Conservation (phyloP, 2,329 filamentous ascomycete species). For the Delphinella strobiligena region DNA sequence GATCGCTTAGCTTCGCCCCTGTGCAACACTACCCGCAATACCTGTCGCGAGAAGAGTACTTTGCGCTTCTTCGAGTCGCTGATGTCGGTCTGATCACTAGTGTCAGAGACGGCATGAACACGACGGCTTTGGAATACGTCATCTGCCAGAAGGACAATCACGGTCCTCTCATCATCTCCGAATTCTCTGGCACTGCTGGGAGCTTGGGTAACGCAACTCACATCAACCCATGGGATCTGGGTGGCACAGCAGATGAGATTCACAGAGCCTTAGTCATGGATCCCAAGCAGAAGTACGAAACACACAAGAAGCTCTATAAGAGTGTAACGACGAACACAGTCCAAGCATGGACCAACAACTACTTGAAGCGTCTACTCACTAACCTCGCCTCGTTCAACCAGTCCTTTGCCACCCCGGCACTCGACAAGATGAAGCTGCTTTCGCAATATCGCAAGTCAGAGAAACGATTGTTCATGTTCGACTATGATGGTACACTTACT, state of each 20-base stretch:
- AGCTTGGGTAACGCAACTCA: slow-evolving; percentile 78
- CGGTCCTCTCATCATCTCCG: slow-evolving; percentile 83
- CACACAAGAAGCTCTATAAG: slow-evolving; percentile 65
- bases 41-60: slow-evolving; percentile 79
- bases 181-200: slow-evolving; percentile 89
- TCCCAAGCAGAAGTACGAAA: slow-evolving; percentile 48
- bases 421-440: slow-evolving; percentile 64
- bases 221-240: slow-evolving; percentile 92
- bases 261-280: slow-evolving; percentile 70
- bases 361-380: slow-evolving; percentile 65
- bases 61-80: slow-evolving; percentile 78
- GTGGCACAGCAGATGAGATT: slow-evolving; percentile 72
- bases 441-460: slow-evolving; percentile 59
- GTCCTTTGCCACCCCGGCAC: slow-evolving; percentile 63
- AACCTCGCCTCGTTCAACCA: slow-evolving; percentile 69
- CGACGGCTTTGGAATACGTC: slow-evolving; percentile 83
- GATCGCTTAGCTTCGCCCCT: slow-evolving; percentile 76
- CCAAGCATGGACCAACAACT: slow-evolving; percentile 71
- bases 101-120: slow-evolving; percentile 90
- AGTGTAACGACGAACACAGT: slow-evolving; percentile 81
- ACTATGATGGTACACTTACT: slow-evolving; percentile 94
- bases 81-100: slow-evolving; percentile 93
- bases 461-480: slow-evolving; percentile 91
- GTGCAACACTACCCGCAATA: slow-evolving; percentile 95
- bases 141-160: slow-evolving; percentile 80